Base-by-base conservation (phyloP, 1,139 yeast species). In the Candida pseudoviswanathii region DNA sequence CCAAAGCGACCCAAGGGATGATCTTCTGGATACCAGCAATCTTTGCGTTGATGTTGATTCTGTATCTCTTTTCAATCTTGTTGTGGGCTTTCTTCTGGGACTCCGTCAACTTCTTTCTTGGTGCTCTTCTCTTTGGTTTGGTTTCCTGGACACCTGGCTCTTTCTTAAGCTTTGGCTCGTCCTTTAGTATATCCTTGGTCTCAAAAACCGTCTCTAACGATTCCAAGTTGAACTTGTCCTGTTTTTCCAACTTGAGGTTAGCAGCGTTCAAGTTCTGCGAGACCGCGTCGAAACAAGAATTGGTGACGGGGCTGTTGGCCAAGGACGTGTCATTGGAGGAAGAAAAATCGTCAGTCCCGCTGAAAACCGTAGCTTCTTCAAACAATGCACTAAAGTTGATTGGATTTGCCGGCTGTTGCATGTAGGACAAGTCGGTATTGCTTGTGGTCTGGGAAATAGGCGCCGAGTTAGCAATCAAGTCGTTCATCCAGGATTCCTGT, bases 51-150 rank as follows among this genome's bases (percentile, higher is more conserved):
- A 86, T 85, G 63, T 85, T 86, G 51, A 85, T 84, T 62, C 92
- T 71, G 65, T 86, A 86, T 55, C 84, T 80, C 62, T 85, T 84
- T 61, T 82, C 90, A 54, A 85, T 84, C 61, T 81, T 81, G 64
- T 84, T 84, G 61, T 86, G 91, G 0, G 89, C 89, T 59, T 82
- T 83, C 57, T 85, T 84, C 66, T 85, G 90, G 53, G 78, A 75
- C 5, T 76, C 73, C 2, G 86, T 82, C 50, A 82, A 65, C 63
- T 84, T 77, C 66, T 82, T 82, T 59, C 86, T 70, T 46, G 83
- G 78, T 1, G 81, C 77, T 58, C 82, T 71, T 62, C 71, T 78
- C 33, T 51, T 51, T 3, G 55, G 41, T 42, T 47, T 51, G 40
- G 44, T 24, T 41, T 29, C 32, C 22, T 9, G 24, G 11, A 41